These are phyloP conservation scores for Pseudogymnoascus sp. DNA, from an alignment of 2,329 filamentous ascomycete genomes.

Conservation along the genomic window DNA sequence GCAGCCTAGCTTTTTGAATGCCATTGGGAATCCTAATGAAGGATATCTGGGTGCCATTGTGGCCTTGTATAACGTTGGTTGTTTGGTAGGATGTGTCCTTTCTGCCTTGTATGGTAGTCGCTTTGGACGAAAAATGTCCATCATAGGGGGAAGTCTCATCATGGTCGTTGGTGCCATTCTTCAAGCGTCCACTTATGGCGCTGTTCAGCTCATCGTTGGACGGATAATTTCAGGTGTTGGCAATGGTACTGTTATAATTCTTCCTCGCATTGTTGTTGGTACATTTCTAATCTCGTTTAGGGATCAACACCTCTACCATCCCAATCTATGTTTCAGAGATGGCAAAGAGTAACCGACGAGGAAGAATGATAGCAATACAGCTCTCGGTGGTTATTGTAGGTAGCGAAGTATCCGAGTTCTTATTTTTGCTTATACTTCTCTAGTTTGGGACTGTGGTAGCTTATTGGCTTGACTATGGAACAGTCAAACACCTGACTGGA, in stretches of 20 bases:
- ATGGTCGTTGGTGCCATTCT: constrained; percentile 44
- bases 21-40: constrained; percentile 31
- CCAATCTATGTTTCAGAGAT: constrained; percentile 34
- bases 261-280: background rate
- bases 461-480: constrained; percentile 49
- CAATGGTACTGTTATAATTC: constrained; percentile 28
- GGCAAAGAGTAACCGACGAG: constrained; percentile 35
- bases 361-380: constrained; percentile 2
- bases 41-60: constrained; percentile 36
- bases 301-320: constrained; percentile 32
- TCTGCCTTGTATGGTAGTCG: constrained; percentile 38
- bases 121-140: constrained; percentile 47
- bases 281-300: background rate
- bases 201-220: constrained; percentile 43
- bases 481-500: constrained; percentile 21
- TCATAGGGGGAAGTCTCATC: constrained; percentile 44
- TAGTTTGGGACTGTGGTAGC: constrained; percentile 38
- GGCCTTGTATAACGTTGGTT: constrained; percentile 38
- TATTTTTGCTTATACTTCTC: constrained; percentile 26
- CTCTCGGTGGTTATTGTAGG: constrained; percentile 3
- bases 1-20: constrained; percentile 30
- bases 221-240: constrained; percentile 38
- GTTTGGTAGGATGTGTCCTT: constrained; percentile 39
- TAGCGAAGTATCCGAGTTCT: background rate
- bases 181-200: constrained; percentile 30